Evolutionary conservation across 2,329 filamentous ascomycete genomes (phyloP).

Genomic region (Thelonectria rubi): DNA sequence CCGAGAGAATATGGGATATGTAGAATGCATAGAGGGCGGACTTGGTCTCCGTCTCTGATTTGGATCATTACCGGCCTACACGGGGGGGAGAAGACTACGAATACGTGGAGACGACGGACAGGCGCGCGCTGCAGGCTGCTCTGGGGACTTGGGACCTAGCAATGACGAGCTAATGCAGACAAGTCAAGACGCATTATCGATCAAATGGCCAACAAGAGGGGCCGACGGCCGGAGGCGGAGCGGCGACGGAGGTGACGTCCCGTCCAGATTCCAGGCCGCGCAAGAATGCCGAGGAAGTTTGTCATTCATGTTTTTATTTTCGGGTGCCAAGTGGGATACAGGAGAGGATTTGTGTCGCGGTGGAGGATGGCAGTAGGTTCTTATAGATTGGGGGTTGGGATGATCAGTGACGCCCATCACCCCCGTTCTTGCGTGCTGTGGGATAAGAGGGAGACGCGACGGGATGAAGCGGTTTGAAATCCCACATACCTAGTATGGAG

Average conservation of each 20-base stretch:
- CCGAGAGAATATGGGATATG: constrained; percentile 2
- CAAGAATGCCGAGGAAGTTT: not conserved
- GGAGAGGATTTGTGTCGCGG: not conserved
- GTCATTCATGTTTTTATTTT: not conserved
- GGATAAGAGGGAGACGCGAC: constrained; percentile 4
- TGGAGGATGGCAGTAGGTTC: not conserved
- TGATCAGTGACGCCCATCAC: constrained; percentile 14
- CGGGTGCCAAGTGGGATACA: constrained; percentile 11
- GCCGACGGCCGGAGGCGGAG: constrained; percentile 14
- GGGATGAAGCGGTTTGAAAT: not conserved
- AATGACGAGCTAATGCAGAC: constrained; percentile 12
- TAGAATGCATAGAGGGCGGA: constrained; percentile 29
- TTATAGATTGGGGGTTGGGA: constrained; percentile 10
- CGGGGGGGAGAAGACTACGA: not conserved
- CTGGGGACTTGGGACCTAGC: not conserved
- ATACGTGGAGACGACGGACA: not conserved
- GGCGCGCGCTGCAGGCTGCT: not conserved
- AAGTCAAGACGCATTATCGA: constrained; percentile 1
- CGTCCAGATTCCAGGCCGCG: not conserved
- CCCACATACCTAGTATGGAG: constrained; percentile 5
- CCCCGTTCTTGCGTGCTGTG: constrained; percentile 26
- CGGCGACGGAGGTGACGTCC: constrained; percentile 16
- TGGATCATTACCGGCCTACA: constrained; percentile 4
- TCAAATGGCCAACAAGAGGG: constrained; percentile 10
- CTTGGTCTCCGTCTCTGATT: constrained; percentile 35